These are phyloP conservation scores for Leptomonas seymouri DNA, from an alignment of 208 protist genomes.

Conservation along the genomic window DNA sequence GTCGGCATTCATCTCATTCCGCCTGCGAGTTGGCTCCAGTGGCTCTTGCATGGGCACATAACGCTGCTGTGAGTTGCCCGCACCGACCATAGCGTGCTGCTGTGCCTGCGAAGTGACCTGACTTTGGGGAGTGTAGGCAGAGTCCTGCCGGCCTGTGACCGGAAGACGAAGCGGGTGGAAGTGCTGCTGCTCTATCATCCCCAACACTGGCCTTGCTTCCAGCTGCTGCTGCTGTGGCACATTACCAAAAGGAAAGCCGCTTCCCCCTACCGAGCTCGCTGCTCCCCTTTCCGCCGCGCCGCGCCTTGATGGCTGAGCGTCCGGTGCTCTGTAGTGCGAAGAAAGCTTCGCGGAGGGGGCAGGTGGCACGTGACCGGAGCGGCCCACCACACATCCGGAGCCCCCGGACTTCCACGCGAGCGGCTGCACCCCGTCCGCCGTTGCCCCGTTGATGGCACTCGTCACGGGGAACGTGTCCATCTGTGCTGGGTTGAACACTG, in stretches of 20 bases:
- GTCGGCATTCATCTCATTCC: not conserved
- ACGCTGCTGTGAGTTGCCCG: constrained; percentile 20
- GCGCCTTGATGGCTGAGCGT: not conserved
- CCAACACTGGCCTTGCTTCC: not conserved
- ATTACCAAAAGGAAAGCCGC: not conserved
- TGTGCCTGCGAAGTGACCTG: not conserved
- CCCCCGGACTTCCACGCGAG: constrained; percentile 74
- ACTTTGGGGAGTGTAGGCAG: constrained; percentile 11
- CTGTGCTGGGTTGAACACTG: not conserved
- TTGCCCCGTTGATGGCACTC: constrained; percentile 29
- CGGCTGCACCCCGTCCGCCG: constrained; percentile 35
- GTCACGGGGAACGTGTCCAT: constrained; percentile 11
- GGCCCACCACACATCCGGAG: constrained; percentile 46
- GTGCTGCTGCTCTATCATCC: constrained; percentile 10
- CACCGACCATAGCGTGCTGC: not conserved
- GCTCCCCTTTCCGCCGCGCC: no score
- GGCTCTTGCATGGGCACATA: constrained; percentile 14
- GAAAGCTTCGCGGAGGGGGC: constrained; percentile 24
- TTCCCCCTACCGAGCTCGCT: constrained; percentile 2
- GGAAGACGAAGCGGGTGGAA: constrained; percentile 4
- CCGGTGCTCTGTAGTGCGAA: constrained; percentile 22
- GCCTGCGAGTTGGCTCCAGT: not conserved
- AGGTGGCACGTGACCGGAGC: constrained; percentile 30
- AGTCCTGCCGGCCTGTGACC: not conserved
- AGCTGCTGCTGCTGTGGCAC: constrained; percentile 9